Conservation (phyloP, 257 asterid species). For the Oldenlandia corymbosa region DNA sequence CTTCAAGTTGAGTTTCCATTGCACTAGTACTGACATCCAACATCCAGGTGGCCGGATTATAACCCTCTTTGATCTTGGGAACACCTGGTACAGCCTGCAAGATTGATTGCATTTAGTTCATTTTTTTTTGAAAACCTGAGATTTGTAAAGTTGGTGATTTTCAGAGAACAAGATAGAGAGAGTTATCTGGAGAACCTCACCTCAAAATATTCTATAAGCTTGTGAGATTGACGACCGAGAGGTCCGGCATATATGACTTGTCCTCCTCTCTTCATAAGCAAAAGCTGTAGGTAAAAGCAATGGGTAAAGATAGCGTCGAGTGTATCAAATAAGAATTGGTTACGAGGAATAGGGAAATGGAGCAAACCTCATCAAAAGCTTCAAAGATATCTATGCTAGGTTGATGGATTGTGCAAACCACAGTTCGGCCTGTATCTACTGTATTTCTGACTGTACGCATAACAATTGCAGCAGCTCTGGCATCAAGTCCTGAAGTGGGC, state of each 20-base stretch:
- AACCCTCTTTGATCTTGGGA: slow-evolving; percentile 55
- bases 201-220: slow-evolving; percentile 70
- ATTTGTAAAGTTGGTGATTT: background rate
- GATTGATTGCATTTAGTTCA: background rate
- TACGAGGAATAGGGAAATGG: too few relatives aligned
- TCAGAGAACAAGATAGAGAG: background rate
- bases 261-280: slow-evolving; percentile 77
- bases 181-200: slow-evolving; percentile 19
- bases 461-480: slow-evolving; percentile 88
- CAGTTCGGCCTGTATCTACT: slow-evolving; percentile 81
- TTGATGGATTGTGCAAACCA: slow-evolving; percentile 84
- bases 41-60: slow-evolving; percentile 96
- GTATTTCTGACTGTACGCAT: slow-evolving; percentile 85
- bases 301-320: background rate
- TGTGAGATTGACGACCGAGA: slow-evolving; percentile 60
- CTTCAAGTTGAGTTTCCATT: slow-evolving; percentile 52
- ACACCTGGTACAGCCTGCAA: slow-evolving; percentile 63
- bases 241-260: slow-evolving; percentile 63
- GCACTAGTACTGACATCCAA: slow-evolving; percentile 59
- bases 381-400: slow-evolving; percentile 88
- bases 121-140: background rate
- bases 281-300: slow-evolving; percentile 30
- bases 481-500: slow-evolving; percentile 89
- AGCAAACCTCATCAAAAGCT: slow-evolving; percentile 74
- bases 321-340: background rate